Percentiles rank a stretch among this genome's conserved stretches.
phyloP scores from a whole-genome alignment of 495 filamentous ascomycete species.

The Chlorociboria aeruginascens region DNA sequence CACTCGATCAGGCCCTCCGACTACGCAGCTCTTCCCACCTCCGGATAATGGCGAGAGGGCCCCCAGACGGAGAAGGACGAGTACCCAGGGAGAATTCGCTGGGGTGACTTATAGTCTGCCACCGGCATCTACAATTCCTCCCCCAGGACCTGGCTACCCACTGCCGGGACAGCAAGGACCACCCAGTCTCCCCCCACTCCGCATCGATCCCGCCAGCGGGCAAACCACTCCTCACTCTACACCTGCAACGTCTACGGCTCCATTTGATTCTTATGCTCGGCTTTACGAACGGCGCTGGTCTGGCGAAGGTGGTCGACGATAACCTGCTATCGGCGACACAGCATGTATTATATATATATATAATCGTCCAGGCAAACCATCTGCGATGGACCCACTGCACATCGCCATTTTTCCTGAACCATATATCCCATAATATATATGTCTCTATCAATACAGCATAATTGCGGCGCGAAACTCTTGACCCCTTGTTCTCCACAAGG shows the following conservation, averaged over 20 bases:
- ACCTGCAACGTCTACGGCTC: constrained; percentile 7
- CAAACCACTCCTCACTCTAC: not conserved
- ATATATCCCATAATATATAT: not conserved
- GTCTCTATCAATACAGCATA: not conserved
- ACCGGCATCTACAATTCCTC: constrained; percentile 16
- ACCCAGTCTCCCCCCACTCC: constrained; percentile 14
- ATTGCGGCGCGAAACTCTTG: not conserved
- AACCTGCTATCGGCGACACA: not conserved
- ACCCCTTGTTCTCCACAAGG: no score
- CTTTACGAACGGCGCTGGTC: constrained; percentile 16
- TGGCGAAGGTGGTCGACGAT: constrained; percentile 8
- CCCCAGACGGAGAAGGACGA: constrained; percentile 17
- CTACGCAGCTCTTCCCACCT: not conserved
- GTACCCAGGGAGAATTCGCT: constrained; percentile 14
- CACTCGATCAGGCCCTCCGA: not conserved
- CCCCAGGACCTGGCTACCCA: constrained; percentile 9
- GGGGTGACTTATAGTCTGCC: constrained; percentile 12
- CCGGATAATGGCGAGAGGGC: constrained; percentile 3
- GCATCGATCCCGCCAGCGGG: constrained; percentile 9
- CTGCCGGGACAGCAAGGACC: not conserved
- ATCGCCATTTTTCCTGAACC: not conserved
- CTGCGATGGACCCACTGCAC: not conserved
- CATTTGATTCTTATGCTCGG: constrained; percentile 12
- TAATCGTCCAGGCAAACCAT: not conserved
- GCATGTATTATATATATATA: not conserved